phyloP scores from a whole-genome alignment of 2,329 filamentous ascomycete species.

The Colletotrichum sansevieriae region DNA sequence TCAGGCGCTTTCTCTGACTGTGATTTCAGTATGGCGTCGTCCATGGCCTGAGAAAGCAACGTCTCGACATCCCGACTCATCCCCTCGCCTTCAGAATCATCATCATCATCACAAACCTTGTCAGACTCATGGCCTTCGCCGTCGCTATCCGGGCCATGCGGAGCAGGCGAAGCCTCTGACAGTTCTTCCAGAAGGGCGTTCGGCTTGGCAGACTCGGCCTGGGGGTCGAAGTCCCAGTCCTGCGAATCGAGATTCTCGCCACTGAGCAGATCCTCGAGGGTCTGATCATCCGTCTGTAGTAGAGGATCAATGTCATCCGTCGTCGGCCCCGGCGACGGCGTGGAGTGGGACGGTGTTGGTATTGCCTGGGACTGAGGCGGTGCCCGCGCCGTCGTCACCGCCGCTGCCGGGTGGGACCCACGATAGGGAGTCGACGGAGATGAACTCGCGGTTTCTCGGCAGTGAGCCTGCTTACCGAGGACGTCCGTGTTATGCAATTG shows the following conservation, averaged over 20 bases:
- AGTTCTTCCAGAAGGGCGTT: conserved; percentile 55
- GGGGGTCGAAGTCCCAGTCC: conserved; percentile 45
- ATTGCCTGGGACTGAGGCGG: conserved; percentile 22
- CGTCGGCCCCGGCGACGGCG: conserved; percentile 1
- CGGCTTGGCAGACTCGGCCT: conserved; percentile 49
- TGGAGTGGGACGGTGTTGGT: not conserved
- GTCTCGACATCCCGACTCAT: conserved; percentile 61
- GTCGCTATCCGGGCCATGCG: conserved; percentile 1
- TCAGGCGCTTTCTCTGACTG: conserved; percentile 11
- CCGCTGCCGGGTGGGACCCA: conserved; percentile 6
- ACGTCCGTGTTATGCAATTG: conserved; percentile 3
- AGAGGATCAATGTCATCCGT: conserved; percentile 53
- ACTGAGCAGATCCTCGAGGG: conserved; percentile 64
- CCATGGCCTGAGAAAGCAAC: conserved; percentile 60
- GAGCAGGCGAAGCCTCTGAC: conserved; percentile 41
- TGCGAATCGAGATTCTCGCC: conserved; percentile 53
- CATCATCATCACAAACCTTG: conserved; percentile 47
- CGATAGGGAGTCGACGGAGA: not conserved
- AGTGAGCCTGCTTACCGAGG: conserved; percentile 20
- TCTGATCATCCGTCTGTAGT: conserved; percentile 64
- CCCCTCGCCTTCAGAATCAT: conserved; percentile 65
- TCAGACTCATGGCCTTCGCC: conserved; percentile 8
- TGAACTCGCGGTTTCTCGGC: conserved; percentile 13
- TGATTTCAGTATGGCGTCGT: conserved; percentile 57
- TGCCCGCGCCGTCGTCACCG: conserved; percentile 8